Evolutionary conservation across 108 stramenopile species (phyloP), one percentile per base, ranked within the genome.

Genomic region (Cyclostephanos invisitatus): DNA sequence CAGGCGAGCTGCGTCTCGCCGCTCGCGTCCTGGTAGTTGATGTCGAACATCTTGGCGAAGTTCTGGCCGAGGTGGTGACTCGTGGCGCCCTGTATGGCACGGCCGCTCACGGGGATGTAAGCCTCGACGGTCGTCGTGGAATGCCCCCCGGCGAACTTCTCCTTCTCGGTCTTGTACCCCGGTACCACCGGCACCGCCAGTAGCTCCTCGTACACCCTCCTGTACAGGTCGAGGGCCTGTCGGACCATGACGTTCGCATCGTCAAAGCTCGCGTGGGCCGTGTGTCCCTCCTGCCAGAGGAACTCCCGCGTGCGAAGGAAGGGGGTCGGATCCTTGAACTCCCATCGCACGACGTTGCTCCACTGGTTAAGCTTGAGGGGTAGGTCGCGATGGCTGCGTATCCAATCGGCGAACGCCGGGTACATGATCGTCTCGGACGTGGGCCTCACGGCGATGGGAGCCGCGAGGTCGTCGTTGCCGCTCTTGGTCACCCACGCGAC

Each of bases 221-320:
- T 83, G 84, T 99, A 99, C 62, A 98, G 87, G 57, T 98, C 97
- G 48, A 99, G 86, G 8, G 97, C 96, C 60, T 94, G 83, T 82
- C 94, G 86, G 20, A 99, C 99, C 96, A 97, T 98, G 51, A 80
- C 74, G 73, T 98, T 84, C 10, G 99, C 96, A 64, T 99, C 99
- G 44, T 97, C 98, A 68, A 85, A 94, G 29, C 88, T 88, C 14
- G 96, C 88, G 85, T 98, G 98, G 22, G 99, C 99, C 40, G 99
- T 98, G 89, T 99, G 99, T 17, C 99, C 99, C 83, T 99, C 98
- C 80, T 99, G 98, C 99, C 99, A 99, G 49, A 99, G 82, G 75
- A 99, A 99, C 83, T 99, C 98, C 46, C 98, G 84, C 22, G 95
- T 91, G 54, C 99, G 83, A 35, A 99, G 82, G 63, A 99, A 99